phyloP scores from a whole-genome alignment of 2,329 filamentous ascomycete species.

The Exophiala phaeomuriformis region DNA sequence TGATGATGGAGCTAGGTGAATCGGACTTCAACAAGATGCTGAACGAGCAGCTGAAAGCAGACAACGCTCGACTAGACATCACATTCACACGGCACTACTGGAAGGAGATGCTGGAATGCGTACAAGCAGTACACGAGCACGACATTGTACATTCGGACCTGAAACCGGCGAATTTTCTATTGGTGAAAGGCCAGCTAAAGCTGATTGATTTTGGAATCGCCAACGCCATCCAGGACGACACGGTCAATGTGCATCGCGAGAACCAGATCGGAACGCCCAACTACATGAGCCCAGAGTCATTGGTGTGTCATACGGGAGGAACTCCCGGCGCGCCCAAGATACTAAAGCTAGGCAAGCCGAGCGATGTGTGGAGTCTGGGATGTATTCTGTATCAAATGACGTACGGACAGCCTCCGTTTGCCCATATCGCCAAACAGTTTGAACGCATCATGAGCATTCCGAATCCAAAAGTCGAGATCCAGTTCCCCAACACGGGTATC shows the following conservation, averaged over 20 bases:
- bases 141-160: slow-evolving; percentile 96
- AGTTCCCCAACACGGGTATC: slow-evolving; percentile 40
- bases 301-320: slow-evolving; percentile 74
- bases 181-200: slow-evolving; percentile 83
- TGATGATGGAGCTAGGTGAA: slow-evolving; percentile 97
- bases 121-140: slow-evolving; percentile 76
- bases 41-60: slow-evolving; percentile 61
- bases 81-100: slow-evolving; percentile 96
- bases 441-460: slow-evolving; percentile 60
- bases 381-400: slow-evolving; percentile 98
- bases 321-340: slow-evolving; percentile 56
- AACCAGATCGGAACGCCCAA: slow-evolving; percentile 93
- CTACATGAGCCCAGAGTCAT: slow-evolving; percentile 95
- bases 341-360: slow-evolving; percentile 93
- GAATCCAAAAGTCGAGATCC: slow-evolving; percentile 43
- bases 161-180: slow-evolving; percentile 93
- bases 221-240: slow-evolving; percentile 94
- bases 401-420: slow-evolving; percentile 93
- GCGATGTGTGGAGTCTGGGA: slow-evolving; percentile 90
- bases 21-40: slow-evolving; percentile 84
- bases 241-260: slow-evolving; percentile 94
- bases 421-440: slow-evolving; percentile 81
- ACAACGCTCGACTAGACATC: slow-evolving; percentile 71
- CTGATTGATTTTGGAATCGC: slow-evolving; percentile 98
- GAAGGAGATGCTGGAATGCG: slow-evolving; percentile 98